Evolutionary conservation across 768 basidiomycete species (phyloP).

Genomic region (Mycena alexandri): DNA sequence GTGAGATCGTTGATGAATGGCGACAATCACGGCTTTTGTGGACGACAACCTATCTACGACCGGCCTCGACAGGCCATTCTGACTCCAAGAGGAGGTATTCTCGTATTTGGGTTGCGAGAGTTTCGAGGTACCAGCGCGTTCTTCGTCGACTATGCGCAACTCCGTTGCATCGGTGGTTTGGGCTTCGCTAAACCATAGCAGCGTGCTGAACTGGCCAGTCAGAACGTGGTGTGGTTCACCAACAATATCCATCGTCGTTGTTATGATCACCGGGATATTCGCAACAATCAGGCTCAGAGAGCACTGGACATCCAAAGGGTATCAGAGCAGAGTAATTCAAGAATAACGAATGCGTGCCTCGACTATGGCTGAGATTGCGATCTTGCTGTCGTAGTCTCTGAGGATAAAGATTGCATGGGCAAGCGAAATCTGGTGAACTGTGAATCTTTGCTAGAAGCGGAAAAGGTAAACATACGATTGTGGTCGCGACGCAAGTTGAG

Average conservation of each 20-base stretch:
- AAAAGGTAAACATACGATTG: constrained; percentile 45
- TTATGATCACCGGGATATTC: constrained; percentile 54
- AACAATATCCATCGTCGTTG: constrained; percentile 43
- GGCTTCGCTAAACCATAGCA: constrained; percentile 14
- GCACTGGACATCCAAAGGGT: constrained; percentile 39
- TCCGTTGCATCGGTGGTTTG: neutral
- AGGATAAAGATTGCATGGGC: constrained; percentile 60
- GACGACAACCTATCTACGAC: too few species aligned
- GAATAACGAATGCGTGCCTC: constrained; percentile 47
- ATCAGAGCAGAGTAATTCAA: too few species aligned
- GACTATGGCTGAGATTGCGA: constrained; percentile 54
- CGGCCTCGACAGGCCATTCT: too few species aligned
- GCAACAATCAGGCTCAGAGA: constrained; percentile 53
- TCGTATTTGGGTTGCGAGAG: too few species aligned
- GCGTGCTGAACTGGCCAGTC: constrained; percentile 20
- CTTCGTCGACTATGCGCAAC: too few species aligned
- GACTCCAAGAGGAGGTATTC: too few species aligned
- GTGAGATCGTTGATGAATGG: too few species aligned
- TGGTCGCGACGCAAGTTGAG: constrained; percentile 66
- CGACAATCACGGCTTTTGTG: too few species aligned
- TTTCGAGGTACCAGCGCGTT: too few species aligned
- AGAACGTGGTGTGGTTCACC: constrained; percentile 11
- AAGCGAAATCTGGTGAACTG: constrained; percentile 44
- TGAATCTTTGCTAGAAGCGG: neutral
- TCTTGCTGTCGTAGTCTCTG: constrained; percentile 41